A percentile compares a stretch with the other conserved stretches of the same genome.
phyloP scores from a whole-genome alignment of 2,329 filamentous ascomycete species.

The Curvularia hawaiiensis region DNA sequence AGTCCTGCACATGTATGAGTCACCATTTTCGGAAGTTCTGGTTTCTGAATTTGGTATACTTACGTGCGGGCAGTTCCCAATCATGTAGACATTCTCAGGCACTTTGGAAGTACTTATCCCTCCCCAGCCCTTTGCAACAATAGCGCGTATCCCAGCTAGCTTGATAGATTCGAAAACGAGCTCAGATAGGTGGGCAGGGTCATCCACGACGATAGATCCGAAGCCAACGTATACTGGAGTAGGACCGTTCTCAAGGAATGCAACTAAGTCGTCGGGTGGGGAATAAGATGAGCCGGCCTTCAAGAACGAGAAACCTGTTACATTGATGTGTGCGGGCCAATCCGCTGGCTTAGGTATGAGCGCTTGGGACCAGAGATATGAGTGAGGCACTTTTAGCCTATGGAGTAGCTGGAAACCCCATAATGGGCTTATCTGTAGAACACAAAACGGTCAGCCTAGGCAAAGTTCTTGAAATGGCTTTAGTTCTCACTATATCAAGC shows the following conservation, averaged over 20 bases:
- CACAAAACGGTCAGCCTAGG: background rate
- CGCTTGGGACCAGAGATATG: constrained; percentile 55
- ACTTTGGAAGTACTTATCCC: constrained; percentile 44
- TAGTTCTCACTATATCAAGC: constrained; percentile 46
- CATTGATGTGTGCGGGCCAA: constrained; percentile 40
- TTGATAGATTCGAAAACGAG: constrained; percentile 56
- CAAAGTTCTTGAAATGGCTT: background rate
- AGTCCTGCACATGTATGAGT: constrained; percentile 42
- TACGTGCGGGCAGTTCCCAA: constrained; percentile 60
- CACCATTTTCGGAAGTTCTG: no score
- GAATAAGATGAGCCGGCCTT: constrained; percentile 44
- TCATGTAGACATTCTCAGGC: constrained; percentile 53
- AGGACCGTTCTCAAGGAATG: constrained; percentile 56
- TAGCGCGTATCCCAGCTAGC: constrained; percentile 48
- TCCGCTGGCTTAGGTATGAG: constrained; percentile 32
- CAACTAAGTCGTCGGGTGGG: constrained; percentile 47
- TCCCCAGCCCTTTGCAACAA: constrained; percentile 63
- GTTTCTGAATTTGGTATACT: background rate
- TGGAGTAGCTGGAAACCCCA: constrained; percentile 49
- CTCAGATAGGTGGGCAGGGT: constrained; percentile 52
- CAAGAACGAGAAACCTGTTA: constrained; percentile 56
- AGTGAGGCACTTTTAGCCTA: constrained; percentile 50
- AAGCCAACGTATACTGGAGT: constrained; percentile 63
- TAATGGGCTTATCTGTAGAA: constrained; percentile 31
- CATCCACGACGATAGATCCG: constrained; percentile 61